Evolutionary conservation across 495 filamentous ascomycete species (phyloP).

Genomic region (Neurospora sp.): DNA sequence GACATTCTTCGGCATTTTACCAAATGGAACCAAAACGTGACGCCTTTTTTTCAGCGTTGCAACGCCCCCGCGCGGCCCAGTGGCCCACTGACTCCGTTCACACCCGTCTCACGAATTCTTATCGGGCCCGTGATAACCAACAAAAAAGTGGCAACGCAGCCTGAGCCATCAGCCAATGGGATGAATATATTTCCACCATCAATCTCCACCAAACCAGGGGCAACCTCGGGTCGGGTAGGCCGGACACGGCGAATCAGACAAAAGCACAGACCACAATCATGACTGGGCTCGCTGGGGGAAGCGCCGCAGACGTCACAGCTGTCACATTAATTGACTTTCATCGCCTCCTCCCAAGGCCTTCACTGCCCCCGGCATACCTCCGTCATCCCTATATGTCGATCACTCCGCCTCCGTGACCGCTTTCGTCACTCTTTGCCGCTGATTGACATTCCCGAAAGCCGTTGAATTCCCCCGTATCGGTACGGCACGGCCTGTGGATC

Average conservation of each 20-base stretch:
- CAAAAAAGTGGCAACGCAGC: not conserved
- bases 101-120: not conserved
- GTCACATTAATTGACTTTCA: not conserved
- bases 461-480: not conserved
- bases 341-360: not conserved
- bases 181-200: not conserved
- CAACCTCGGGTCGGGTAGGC: not conserved
- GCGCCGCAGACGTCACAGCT: not conserved
- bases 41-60: not conserved
- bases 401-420: not conserved
- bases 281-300: not conserved
- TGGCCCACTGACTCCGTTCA: not conserved
- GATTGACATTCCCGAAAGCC: not conserved
- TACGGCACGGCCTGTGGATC: not conserved
- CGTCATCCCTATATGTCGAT: not conserved
- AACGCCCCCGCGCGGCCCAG: not conserved
- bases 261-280: not conserved
- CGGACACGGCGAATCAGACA: not conserved
- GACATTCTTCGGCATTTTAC: not conserved
- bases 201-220: not conserved
- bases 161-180: not conserved
- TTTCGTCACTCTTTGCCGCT: not conserved
- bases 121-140: not conserved
- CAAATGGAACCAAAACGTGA: not conserved
- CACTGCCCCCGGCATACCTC: not conserved